Percentiles rank a stretch among this genome's conserved stretches.
Conservation (phyloP, 2,329 filamentous ascomycete genomes). For the Aureobasidium sp. region DNA sequence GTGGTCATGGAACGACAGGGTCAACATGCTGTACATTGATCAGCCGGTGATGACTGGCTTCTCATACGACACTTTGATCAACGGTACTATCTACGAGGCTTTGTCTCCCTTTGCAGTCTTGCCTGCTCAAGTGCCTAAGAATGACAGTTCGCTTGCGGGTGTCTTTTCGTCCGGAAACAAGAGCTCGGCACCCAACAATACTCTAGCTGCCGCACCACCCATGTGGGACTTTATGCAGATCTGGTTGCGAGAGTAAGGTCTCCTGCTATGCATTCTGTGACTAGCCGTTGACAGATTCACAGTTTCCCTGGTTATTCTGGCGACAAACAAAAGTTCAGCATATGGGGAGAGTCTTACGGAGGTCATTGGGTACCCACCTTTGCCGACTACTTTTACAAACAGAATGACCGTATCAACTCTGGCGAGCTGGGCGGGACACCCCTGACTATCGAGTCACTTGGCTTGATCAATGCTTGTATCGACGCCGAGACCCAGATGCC, state of each 20-base stretch:
- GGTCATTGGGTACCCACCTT: neutral
- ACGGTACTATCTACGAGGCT: constrained; percentile 45
- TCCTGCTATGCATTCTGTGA: rapidly evolving
- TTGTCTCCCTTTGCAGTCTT: constrained; percentile 14
- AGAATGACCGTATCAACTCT: constrained; percentile 47
- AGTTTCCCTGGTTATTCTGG: neutral
- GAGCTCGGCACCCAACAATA: constrained; percentile 25
- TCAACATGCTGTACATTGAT: constrained; percentile 32
- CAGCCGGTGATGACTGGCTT: constrained; percentile 34
- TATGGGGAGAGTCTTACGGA: constrained; percentile 3
- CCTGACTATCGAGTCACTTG: constrained; percentile 43
- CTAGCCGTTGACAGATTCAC: neutral
- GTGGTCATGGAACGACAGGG: constrained; percentile 35
- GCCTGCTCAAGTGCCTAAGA: constrained; percentile 15
- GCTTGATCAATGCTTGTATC: constrained; percentile 50
- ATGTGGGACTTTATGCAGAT: constrained; percentile 51
- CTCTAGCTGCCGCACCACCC: constrained; percentile 38
- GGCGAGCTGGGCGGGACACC: constrained; percentile 22
- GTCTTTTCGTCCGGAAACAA: constrained; percentile 17
- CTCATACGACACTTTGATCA: constrained; percentile 41
- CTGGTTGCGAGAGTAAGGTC: constrained; percentile 27
- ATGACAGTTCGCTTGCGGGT: constrained; percentile 19
- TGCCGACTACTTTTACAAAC: constrained; percentile 39
- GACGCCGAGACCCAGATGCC: constrained; percentile 39
- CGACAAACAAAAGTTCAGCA: neutral